These are phyloP conservation scores for Saccharomycopsis selenospora DNA, from an alignment of 805 yeast species.

Conservation along the genomic window DNA sequence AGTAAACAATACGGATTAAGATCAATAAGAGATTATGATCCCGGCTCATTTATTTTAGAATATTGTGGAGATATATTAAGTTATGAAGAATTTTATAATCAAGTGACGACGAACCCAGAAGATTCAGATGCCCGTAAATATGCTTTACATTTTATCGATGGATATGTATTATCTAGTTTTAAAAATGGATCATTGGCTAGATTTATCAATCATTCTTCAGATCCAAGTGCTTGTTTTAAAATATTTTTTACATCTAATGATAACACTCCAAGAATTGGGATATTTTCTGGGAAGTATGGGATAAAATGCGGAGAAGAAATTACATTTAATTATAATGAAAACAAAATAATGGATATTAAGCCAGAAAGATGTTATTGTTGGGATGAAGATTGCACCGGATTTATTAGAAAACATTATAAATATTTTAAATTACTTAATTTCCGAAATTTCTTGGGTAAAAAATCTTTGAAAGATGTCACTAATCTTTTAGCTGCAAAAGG, in stretches of 20 bases:
- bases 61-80: slow-evolving; percentile 44
- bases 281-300: slow-evolving; percentile 35
- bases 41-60: slow-evolving; percentile 38
- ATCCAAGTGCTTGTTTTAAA: slow-evolving; percentile 42
- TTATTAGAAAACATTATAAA: slow-evolving; percentile 28
- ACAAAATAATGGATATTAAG: slow-evolving; percentile 36
- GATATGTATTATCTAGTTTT: slow-evolving; percentile 39
- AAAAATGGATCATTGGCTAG: slow-evolving; percentile 41
- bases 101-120: slow-evolving; percentile 32
- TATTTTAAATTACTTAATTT: slow-evolving; percentile 9
- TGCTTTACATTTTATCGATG: slow-evolving; percentile 36
- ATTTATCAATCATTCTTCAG: slow-evolving; percentile 44
- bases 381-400: slow-evolving; percentile 34
- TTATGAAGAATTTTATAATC: slow-evolving; percentile 31
- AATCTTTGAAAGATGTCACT: not conserved
- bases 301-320: slow-evolving; percentile 38
- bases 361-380: slow-evolving; percentile 42
- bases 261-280: slow-evolving; percentile 35
- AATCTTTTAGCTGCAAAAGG: not conserved
- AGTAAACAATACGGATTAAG: slow-evolving; percentile 38
- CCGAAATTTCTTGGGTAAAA: not conserved
- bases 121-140: slow-evolving; percentile 30
- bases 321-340: slow-evolving; percentile 43
- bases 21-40: slow-evolving; percentile 31
- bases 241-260: slow-evolving; percentile 39